Percentiles rank a stretch among this genome's conserved stretches.
Conservation (phyloP, 352 stramenopile genomes). For the Aphanomyces euteiches region DNA sequence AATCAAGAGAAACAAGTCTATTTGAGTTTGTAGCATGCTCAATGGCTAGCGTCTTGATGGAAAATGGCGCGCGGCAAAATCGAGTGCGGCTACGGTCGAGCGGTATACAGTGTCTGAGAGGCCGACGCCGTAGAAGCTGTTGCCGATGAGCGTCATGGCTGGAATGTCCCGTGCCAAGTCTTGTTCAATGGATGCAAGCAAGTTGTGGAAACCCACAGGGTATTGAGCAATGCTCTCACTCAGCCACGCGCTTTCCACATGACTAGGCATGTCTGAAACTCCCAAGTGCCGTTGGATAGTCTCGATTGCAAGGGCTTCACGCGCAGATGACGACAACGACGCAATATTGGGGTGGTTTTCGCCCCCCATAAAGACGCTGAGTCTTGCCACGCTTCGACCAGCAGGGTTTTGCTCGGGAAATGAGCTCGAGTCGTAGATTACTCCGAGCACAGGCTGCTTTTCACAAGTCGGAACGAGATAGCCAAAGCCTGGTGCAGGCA, state of each 20-base stretch:
- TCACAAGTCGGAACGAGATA: conserved; percentile 78
- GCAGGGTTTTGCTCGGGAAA: conserved; percentile 76
- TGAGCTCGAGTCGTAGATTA: conserved; percentile 86
- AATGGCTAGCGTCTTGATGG: too few relatives aligned
- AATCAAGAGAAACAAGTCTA: too few relatives aligned
- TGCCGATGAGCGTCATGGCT: conserved; percentile 53
- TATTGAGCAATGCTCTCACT: conserved; percentile 81
- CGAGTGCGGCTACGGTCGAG: conserved; percentile 73
- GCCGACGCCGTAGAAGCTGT: conserved; percentile 85
- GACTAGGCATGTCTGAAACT: conserved; percentile 55
- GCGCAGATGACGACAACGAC: conserved; percentile 40
- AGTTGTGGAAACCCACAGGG: conserved; percentile 69
- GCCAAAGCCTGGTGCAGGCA: conserved; percentile 72
- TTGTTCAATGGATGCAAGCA: conserved; percentile 55
- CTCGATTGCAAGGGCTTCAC: conserved; percentile 62
- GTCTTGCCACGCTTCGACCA: conserved; percentile 39
- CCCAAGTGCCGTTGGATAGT: conserved; percentile 66
- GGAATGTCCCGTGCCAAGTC: conserved; percentile 42
- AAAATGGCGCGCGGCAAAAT: conserved; percentile 40
- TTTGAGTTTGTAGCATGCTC: too few relatives aligned
- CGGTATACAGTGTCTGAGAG: conserved; percentile 78
- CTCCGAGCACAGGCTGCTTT: conserved; percentile 66
- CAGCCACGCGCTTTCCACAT: conserved; percentile 50
- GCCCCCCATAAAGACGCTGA: conserved; percentile 83
- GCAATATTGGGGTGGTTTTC: conserved; percentile 67